These are phyloP conservation scores for Castanea crenata DNA, from an alignment of 306 rosid genomes.

Conservation along the genomic window DNA sequence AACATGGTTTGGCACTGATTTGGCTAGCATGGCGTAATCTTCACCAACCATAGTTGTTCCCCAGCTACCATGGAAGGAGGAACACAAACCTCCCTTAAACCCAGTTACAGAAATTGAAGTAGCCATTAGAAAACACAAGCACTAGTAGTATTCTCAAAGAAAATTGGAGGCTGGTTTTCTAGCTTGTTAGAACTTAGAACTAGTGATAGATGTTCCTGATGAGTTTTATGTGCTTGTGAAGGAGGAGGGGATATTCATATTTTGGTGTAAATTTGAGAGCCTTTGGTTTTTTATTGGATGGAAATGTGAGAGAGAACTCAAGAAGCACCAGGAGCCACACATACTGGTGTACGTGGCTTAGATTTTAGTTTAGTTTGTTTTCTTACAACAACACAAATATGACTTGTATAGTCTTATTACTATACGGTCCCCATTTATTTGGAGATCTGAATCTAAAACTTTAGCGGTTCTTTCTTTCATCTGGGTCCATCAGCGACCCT, in stretches of 20 bases:
- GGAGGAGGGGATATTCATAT: slow-evolving; percentile 30
- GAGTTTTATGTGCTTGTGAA: slow-evolving; percentile 49
- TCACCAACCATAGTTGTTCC: slow-evolving; percentile 70
- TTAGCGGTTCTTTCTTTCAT: background rate
- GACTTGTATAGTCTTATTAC: background rate
- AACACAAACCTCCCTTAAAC: slow-evolving; percentile 42
- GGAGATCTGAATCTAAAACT: background rate
- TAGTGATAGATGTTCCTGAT: slow-evolving; percentile 17
- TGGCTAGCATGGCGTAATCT: slow-evolving; percentile 46
- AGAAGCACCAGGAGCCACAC: slow-evolving; percentile 43
- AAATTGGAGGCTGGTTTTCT: background rate
- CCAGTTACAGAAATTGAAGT: slow-evolving; percentile 65
- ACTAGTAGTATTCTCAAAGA: background rate
- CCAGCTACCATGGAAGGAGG: slow-evolving; percentile 81
- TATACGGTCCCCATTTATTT: background rate
- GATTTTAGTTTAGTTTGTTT: slow-evolving; percentile 25
- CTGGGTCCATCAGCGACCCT: background rate
- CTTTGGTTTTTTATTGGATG: slow-evolving; percentile 54
- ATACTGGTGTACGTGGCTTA: slow-evolving; percentile 41
- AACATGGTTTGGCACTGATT: slow-evolving; percentile 54
- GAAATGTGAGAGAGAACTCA: slow-evolving; percentile 25
- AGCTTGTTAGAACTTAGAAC: slow-evolving; percentile 4
- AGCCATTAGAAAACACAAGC: slow-evolving; percentile 45
- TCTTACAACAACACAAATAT: background rate
- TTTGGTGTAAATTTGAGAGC: slow-evolving; percentile 60